A percentile compares a stretch with the other conserved stretches of the same genome.
Conservation (phyloP, 257 asterid species). For the Fraxinus pennsylvanica region DNA sequence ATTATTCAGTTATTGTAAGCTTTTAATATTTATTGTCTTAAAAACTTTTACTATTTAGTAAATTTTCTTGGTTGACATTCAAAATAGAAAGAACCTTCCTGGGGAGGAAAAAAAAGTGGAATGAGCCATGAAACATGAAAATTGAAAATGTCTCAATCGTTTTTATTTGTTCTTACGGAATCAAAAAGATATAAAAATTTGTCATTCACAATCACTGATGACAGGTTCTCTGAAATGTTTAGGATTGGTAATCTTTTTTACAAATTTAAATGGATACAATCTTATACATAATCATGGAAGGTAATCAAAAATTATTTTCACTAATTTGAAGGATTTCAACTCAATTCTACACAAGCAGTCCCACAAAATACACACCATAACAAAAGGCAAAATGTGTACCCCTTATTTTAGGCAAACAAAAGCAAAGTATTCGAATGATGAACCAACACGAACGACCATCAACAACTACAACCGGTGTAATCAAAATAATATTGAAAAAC, state of each 20-base stretch:
- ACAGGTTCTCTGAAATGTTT: no score
- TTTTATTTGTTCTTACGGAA: no score
- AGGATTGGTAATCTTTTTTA: no score
- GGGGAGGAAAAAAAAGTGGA: no score
- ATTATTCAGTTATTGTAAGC: not conserved
- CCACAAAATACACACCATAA: not conserved
- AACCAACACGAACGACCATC: not conserved
- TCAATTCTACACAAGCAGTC: not conserved
- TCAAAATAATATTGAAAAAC: not conserved
- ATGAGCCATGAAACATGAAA: no score
- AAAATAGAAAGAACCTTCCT: not conserved
- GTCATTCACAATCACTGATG: no score
- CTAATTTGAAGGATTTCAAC: not conserved
- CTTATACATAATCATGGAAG: no score
- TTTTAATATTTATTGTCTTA: no score
- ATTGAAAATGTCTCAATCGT: no score
- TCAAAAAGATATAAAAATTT: no score
- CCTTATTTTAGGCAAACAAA: not conserved
- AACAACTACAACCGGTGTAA: not conserved
- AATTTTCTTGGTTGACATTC: not conserved
- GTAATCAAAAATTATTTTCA: no score
- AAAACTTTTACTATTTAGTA: not conserved
- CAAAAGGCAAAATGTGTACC: not conserved
- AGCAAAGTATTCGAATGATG: not conserved
- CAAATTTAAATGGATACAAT: no score